phyloP scores from a whole-genome alignment of 73 alveolate genomes.

The Durusdinium trenchii region DNA sequence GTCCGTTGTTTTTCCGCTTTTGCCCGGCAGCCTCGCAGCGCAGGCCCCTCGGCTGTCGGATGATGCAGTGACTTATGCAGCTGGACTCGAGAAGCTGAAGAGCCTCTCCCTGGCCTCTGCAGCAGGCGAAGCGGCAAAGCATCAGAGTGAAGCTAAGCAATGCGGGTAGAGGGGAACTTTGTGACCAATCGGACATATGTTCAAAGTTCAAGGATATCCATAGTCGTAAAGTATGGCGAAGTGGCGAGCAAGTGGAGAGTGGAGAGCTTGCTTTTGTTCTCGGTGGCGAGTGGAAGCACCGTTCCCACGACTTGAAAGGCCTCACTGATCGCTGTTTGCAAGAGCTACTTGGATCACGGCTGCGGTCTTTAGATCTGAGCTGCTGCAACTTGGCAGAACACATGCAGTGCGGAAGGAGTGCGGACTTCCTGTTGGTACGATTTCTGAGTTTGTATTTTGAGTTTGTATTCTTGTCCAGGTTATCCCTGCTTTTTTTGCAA shows the following conservation, averaged over 20 bases:
- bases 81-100: slow-evolving; percentile 54
- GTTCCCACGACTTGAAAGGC: too few species aligned
- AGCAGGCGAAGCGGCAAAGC: slow-evolving; percentile 10
- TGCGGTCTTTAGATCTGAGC: slow-evolving; percentile 55
- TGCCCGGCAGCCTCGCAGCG: not conserved
- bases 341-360: slow-evolving; percentile 47
- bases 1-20: not conserved
- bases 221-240: too few species aligned
- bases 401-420: not conserved
- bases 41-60: slow-evolving; percentile 87
- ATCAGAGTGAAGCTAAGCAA: not conserved
- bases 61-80: slow-evolving; percentile 59
- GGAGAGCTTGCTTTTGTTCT: too few species aligned
- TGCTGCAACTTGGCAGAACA: slow-evolving; percentile 48
- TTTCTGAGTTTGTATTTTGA: too few species aligned
- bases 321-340: slow-evolving; percentile 68
- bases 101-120: slow-evolving; percentile 76
- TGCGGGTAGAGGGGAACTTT: not conserved
- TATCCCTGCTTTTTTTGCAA: too few species aligned
- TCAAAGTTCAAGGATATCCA: too few species aligned
- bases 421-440: too few species aligned
- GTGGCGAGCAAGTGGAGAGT: too few species aligned
- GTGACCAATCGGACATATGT: not conserved
- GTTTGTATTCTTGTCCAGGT: too few species aligned
- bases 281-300: not conserved